phyloP scores from a whole-genome alignment of 176 grass and related monocot species.

The Musa schizocarpa region DNA sequence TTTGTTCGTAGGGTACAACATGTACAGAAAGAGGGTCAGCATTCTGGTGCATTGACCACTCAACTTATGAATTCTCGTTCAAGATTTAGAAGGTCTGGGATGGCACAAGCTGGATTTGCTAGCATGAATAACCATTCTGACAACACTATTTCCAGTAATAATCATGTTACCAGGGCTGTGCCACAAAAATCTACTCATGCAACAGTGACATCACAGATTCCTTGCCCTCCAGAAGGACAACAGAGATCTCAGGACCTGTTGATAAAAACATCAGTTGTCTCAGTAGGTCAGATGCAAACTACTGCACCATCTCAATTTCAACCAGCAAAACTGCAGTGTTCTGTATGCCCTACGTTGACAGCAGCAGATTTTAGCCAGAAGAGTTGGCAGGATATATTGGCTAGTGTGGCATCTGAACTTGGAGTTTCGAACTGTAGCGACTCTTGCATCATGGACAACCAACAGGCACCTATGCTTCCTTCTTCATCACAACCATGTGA shows the following conservation, averaged over 20 bases:
- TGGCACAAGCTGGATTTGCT: neutral
- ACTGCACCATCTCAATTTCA: constrained; percentile 23
- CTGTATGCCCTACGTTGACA: constrained; percentile 17
- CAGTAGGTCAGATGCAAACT: constrained; percentile 16
- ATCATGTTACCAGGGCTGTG: neutral
- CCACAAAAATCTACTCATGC: constrained; percentile 7
- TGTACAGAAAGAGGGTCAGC: neutral
- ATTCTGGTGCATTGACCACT: constrained; percentile 3
- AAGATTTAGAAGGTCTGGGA: constrained; percentile 11
- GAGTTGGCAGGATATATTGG: constrained; percentile 88
- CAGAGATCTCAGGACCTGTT: constrained; percentile 29
- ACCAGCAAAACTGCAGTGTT: constrained; percentile 21
- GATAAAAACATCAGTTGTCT: constrained; percentile 12
- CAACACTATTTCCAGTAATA: neutral
- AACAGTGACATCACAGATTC: neutral
- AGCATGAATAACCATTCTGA: neutral
- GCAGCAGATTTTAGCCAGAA: constrained; percentile 40
- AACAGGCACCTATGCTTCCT: constrained; percentile 21
- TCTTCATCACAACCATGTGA: constrained; percentile 13
- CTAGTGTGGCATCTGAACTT: constrained; percentile 54
- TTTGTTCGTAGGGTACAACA: neutral
- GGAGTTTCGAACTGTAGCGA: constrained; percentile 31
- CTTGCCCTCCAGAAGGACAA: neutral
- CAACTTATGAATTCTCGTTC: constrained; percentile 22
- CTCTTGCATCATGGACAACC: neutral